Evolutionary conservation across 2,329 filamentous ascomycete species (phyloP), one percentile per base, ranked within the genome.

Genomic region (Cladosporium sphaerospermum): DNA sequence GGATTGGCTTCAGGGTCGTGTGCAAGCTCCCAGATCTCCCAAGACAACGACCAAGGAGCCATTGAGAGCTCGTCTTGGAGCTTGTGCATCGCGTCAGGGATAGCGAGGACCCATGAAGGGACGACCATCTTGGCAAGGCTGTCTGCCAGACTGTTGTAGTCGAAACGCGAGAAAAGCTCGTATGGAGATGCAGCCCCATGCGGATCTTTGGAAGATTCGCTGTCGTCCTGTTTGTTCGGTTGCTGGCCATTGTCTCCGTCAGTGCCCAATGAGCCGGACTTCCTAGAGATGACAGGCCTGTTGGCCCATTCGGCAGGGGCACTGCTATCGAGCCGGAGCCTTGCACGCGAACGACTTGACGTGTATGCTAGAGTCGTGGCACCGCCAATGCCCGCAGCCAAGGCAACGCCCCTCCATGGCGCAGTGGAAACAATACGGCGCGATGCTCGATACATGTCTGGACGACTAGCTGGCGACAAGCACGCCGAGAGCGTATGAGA

Each of bases 21-120:
- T 1, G 93, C 89, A 63, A 97, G 92, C 58, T 78, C 77, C 93
- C 93, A 97, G 54, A 99, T 93, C 61, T 96, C 88, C 64, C 95
- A 86, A 10, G 92, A 89, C 40, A 99, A 74, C 0, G 90, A 95
- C 1, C 90, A 92, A 0, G 89, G 88, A 0, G 86, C 82, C 82
- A 93, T 86, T 33, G 89, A 93, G 13, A 96, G 76, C 71, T 97
- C 92, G 18, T 82, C 81, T 67, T 96, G 90, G 33, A 97, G 78
- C 69, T 96, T 96, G 56, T 81, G 79, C 52, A 95, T 74, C 52
- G 88, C 89, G 3, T 77, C 84, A 0, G 91, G 91, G 14, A 96
- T 74, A 40, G 82, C 67, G 58, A 83, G 85, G 33, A 86, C 83
- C 92, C 92, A 97, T 40, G 87, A 83, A 0, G 92, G 92, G 3